Base-by-base conservation (phyloP, 805 yeast species). In the Yarrowia sp. region DNA sequence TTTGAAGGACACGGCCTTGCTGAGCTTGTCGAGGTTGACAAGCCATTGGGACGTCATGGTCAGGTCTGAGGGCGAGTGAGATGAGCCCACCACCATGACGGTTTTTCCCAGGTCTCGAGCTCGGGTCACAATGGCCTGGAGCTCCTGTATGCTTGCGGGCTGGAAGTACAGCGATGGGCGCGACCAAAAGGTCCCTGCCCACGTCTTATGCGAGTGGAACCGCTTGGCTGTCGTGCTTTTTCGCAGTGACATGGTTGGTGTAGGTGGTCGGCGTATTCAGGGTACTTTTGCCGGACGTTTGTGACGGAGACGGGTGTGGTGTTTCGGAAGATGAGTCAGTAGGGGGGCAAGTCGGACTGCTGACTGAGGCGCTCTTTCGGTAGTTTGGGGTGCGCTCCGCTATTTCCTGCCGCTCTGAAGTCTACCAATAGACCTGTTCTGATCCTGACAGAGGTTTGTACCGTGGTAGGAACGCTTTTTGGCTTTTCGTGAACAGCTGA, bases 1-100 rank as follows among this genome's bases (percentile, higher is more conserved):
- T 21, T 62, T 65, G 30, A 70, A 56, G 24, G 46, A 40, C 26
- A 87, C 69, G 19, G 91, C 84, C n/a, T 74, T 71, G 73, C 85
- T 83, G 73, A 89, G 82, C 65, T 84, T 84, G 75, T 93, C 98
- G 71, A 93, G 80, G 73, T 90, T 92, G 67, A 96, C 83, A 19
- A 95, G 77, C 97, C 97, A 92, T 66, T 89, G 95, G 33, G 80
- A 77, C 4, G 96, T 89, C 88, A 92, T 87, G 62, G 97, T 90
- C 77, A 95, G 77, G 72, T 86, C 92, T 46, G 96, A 88, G 0
- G 99, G 99, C 8, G 98, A 92, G 74, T 95, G 98, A 33, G 97
- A 97, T 0, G 96, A 85, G 0, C 99, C 99, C 9, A 90, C 92
- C 1, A 89, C 84, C 81, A 89, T 86, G 64, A 93, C 77, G 17